Evolutionary conservation across 345 rosid genomes (phyloP).

Genomic region (Alliaria petiolata): DNA sequence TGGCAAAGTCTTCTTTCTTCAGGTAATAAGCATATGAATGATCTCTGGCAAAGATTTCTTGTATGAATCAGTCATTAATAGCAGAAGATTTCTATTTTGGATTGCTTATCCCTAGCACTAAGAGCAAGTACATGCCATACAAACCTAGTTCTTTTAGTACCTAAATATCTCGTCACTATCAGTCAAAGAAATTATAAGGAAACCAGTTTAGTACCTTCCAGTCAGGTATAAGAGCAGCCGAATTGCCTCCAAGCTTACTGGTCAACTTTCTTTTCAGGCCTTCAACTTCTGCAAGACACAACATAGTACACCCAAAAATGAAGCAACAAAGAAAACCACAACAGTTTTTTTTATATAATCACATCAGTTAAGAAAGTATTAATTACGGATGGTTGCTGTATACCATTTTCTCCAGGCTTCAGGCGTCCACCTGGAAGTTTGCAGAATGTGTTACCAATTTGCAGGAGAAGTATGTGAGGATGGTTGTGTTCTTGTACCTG

Average conservation of each 20-base stretch:
- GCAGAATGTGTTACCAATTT: slow-evolving; percentile 95
- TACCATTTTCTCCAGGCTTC: slow-evolving; percentile 98
- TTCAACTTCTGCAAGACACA: slow-evolving; percentile 61
- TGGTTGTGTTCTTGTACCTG: slow-evolving; percentile 98
- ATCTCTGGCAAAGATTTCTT: background rate
- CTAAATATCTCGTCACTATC: background rate
- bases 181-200: background rate
- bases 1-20: slow-evolving; percentile 3
- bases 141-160: background rate
- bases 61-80: background rate
- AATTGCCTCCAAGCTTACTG: slow-evolving; percentile 94
- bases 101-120: background rate
- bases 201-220: slow-evolving; percentile 68
- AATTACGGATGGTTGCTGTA: background rate
- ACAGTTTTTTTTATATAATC: background rate
- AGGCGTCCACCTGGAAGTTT: slow-evolving; percentile 98
- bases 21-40: background rate
- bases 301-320: slow-evolving; percentile 13
- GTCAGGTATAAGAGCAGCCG: slow-evolving; percentile 70
- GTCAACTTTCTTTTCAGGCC: slow-evolving; percentile 92
- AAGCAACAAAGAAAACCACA: background rate
- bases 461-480: slow-evolving; percentile 95
- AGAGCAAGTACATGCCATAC: background rate
- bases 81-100: background rate
- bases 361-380: background rate